phyloP scores from a whole-genome alignment of 768 basidiomycete species.

The Boletellus ananiceps region DNA sequence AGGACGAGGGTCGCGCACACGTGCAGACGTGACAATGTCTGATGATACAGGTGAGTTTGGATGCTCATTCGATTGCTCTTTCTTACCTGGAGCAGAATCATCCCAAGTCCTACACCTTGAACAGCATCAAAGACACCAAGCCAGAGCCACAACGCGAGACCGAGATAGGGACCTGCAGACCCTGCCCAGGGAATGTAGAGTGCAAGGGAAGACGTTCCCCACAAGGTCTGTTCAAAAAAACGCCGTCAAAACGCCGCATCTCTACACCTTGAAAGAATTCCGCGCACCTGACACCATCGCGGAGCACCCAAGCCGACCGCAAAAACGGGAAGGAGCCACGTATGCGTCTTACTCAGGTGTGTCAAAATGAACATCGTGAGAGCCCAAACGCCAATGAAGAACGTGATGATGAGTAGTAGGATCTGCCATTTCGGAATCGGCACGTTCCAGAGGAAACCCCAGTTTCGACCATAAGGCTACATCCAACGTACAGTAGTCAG shows the following conservation, averaged over 20 bases:
- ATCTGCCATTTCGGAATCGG: constrained; percentile 81
- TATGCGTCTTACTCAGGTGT: constrained; percentile 88
- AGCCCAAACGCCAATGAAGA: constrained; percentile 89
- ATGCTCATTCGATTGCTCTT: background rate
- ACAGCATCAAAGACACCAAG: constrained; percentile 91
- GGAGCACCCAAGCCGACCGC: constrained; percentile 93
- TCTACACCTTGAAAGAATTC: background rate
- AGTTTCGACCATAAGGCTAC: constrained; percentile 89
- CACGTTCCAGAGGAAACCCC: constrained; percentile 89
- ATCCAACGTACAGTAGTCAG: constrained; percentile 11
- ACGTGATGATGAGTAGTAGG: constrained; percentile 68
- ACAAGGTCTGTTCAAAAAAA: constrained; percentile 60
- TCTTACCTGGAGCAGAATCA: constrained; percentile 72
- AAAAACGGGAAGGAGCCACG: constrained; percentile 92
- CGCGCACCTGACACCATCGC: constrained; percentile 81
- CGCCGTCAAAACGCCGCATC: background rate
- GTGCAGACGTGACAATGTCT: constrained; percentile 88
- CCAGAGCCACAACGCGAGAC: constrained; percentile 91
- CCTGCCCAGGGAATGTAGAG: constrained; percentile 95
- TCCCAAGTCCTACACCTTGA: constrained; percentile 90
- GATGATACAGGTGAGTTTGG: background rate
- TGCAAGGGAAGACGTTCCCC: constrained; percentile 93
- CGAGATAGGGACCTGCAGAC: constrained; percentile 78
- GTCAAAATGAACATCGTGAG: constrained; percentile 69
- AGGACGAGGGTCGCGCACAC: constrained; percentile 92